These are phyloP conservation scores for Aspergillus glaucus DNA, from an alignment of 2,329 filamentous ascomycete genomes.

Conservation along the genomic window DNA sequence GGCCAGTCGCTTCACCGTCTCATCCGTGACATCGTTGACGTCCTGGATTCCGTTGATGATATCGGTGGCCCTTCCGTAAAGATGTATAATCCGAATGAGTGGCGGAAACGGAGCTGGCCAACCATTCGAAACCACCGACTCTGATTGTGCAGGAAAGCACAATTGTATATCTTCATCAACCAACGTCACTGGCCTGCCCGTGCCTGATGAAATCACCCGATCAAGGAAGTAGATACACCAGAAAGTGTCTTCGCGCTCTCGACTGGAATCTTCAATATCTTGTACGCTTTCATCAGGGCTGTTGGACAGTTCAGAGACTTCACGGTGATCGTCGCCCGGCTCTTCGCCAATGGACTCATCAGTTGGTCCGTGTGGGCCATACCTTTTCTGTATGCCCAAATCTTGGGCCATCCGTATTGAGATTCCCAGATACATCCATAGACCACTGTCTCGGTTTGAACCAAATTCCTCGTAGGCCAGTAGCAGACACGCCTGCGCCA, in stretches of 20 bases:
- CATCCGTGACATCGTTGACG: conserved; percentile 65
- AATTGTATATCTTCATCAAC: conserved; percentile 81
- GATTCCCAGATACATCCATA: conserved; percentile 91
- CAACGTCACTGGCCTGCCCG: conserved; percentile 74
- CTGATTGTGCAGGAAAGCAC: conserved; percentile 55
- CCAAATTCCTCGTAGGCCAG: conserved; percentile 88
- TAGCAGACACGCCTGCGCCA: conserved; percentile 75
- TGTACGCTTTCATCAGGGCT: conserved; percentile 28
- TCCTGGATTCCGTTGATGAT: conserved; percentile 74
- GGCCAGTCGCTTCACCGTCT: conserved; percentile 64
- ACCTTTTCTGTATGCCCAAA: conserved; percentile 72
- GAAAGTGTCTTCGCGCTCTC: conserved; percentile 79
- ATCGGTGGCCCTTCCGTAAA: conserved; percentile 80
- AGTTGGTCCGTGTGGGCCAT: conserved; percentile 49
- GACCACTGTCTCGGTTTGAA: conserved; percentile 75
- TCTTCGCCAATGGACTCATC: conserved; percentile 47
- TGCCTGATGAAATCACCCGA: conserved; percentile 79
- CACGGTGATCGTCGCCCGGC: conserved; percentile 39
- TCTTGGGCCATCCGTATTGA: conserved; percentile 78
- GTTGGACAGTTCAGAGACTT: conserved; percentile 33
- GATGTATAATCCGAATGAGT: conserved; percentile 74
- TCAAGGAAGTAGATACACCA: conserved; percentile 89
- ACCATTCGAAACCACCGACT: conserved; percentile 49
- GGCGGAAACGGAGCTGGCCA: conserved; percentile 76
- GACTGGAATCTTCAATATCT: conserved; percentile 57